Percentiles rank a stretch among this genome's conserved stretches.
These are phyloP conservation scores for Sequoiadendron giganteum DNA, from an alignment of 75 land plant genomes.

Conservation along the genomic window DNA sequence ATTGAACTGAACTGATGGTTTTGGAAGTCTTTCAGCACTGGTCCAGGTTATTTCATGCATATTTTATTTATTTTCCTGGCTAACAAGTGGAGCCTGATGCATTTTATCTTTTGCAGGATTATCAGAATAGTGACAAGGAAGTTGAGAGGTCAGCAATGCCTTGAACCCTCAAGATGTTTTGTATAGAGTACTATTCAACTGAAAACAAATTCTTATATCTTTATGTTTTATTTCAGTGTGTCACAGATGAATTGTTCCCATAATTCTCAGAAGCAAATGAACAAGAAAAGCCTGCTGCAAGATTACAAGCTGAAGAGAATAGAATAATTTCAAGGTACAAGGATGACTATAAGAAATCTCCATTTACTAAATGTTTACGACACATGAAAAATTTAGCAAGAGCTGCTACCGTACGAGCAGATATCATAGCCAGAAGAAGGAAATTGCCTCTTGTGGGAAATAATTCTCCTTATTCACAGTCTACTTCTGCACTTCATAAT, in stretches of 20 bases:
- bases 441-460: not conserved
- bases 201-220: not conserved
- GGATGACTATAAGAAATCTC: slow-evolving; percentile 9
- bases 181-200: not conserved
- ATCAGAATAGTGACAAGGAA: not conserved
- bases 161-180: not conserved
- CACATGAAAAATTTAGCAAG: not conserved
- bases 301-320: not conserved
- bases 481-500: not conserved
- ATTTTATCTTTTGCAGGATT: too few relatives aligned
- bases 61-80: too few relatives aligned
- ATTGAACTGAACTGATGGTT: not conserved
- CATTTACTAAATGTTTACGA: slow-evolving; percentile 5
- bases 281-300: not conserved
- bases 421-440: not conserved
- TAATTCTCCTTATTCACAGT: not conserved
- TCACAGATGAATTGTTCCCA: not conserved
- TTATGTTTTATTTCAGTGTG: slow-evolving; percentile 1
- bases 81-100: too few relatives aligned
- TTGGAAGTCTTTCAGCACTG: not conserved
- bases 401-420: not conserved
- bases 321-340: not conserved
- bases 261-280: not conserved
- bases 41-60: too few relatives aligned
- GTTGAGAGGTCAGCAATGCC: not conserved